Evolutionary conservation across 192 early-diverging fungal genomes (phyloP).

Genomic region (Gonapodya prolifera): DNA sequence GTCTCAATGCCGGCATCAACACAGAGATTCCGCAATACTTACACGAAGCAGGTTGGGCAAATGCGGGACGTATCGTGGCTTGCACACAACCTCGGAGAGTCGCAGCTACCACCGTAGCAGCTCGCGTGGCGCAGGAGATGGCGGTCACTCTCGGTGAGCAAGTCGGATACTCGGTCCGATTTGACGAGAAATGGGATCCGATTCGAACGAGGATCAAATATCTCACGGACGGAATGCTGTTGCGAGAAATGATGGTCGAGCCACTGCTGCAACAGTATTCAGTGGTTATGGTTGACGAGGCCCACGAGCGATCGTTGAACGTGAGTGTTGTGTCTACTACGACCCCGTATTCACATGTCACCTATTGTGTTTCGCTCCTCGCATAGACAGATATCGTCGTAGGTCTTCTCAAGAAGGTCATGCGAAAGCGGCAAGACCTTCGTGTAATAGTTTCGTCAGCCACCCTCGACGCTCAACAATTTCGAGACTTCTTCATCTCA

Average conservation of each 20-base stretch:
- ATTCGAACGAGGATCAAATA: constrained; percentile 56
- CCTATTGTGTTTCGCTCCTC: constrained; percentile 52
- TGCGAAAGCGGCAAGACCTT: constrained; percentile 54
- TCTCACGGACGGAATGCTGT: constrained; percentile 78
- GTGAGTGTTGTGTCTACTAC: too few species aligned
- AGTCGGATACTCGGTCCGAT: constrained; percentile 67
- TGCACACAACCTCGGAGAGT: constrained; percentile 67
- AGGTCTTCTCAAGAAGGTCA: constrained; percentile 30
- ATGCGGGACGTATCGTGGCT: constrained; percentile 41
- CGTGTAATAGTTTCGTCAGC: constrained; percentile 65
- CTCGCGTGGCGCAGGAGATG: constrained; percentile 65
- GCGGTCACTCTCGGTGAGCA: constrained; percentile 47
- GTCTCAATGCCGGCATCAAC: too few species aligned
- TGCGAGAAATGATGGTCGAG: constrained; percentile 62
- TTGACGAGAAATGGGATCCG: constrained; percentile 50
- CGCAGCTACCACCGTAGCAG: constrained; percentile 58
- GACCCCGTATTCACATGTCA: constrained; percentile 58
- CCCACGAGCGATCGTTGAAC: constrained; percentile 58
- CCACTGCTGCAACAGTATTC: constrained; percentile 58
- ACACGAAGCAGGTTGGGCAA: constrained; percentile 60
- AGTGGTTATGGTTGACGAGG: constrained; percentile 71
- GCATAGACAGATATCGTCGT: background rate
- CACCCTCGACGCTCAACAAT: constrained; percentile 64
- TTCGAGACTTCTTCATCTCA: constrained; percentile 45
- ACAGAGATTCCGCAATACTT: constrained; percentile 72